Evolutionary conservation across 2,329 filamentous ascomycete genomes (phyloP).

Genomic region (Xylariaceae sp.): DNA sequence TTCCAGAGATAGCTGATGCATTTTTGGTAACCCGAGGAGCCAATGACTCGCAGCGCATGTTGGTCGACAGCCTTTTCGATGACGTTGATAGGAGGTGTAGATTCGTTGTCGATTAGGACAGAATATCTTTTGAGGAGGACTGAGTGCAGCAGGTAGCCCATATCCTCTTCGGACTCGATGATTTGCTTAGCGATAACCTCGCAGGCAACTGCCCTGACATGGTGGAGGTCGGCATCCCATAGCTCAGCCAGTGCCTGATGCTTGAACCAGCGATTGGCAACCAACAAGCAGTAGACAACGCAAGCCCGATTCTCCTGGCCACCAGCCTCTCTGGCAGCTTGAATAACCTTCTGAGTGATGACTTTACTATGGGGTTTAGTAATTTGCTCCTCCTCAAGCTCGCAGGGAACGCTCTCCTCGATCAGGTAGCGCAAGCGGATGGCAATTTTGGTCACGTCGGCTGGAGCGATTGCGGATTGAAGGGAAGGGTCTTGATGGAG

Average conservation of each 20-base stretch:
- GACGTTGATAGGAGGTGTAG: conserved; percentile 76
- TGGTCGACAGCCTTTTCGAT: conserved; percentile 92
- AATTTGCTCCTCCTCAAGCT: conserved; percentile 72
- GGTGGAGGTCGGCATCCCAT: conserved; percentile 86
- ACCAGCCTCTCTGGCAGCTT: conserved; percentile 78
- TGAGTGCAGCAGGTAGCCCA: conserved; percentile 71
- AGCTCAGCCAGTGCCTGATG: conserved; percentile 76
- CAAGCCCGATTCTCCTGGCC: conserved; percentile 70
- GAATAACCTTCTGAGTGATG: conserved; percentile 74
- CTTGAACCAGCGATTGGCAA: conserved; percentile 70
- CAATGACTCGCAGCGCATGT: conserved; percentile 83
- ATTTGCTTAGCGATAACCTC: conserved; percentile 86
- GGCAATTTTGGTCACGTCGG: conserved; percentile 83
- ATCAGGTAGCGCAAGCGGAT: conserved; percentile 87
- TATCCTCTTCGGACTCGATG: conserved; percentile 82
- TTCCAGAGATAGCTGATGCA: conserved; percentile 91
- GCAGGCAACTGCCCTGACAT: conserved; percentile 74
- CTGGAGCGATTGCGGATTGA: conserved; percentile 65
- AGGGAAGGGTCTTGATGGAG: conserved; percentile 53
- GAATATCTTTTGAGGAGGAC: conserved; percentile 87
- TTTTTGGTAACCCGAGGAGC: conserved; percentile 91
- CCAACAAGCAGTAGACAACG: conserved; percentile 77
- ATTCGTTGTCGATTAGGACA: conserved; percentile 65
- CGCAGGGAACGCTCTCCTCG: conserved; percentile 84
- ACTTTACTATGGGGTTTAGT: conserved; percentile 79